These are phyloP conservation scores for Lotmaria passim DNA, from an alignment of 208 protist genomes.

Conservation along the genomic window DNA sequence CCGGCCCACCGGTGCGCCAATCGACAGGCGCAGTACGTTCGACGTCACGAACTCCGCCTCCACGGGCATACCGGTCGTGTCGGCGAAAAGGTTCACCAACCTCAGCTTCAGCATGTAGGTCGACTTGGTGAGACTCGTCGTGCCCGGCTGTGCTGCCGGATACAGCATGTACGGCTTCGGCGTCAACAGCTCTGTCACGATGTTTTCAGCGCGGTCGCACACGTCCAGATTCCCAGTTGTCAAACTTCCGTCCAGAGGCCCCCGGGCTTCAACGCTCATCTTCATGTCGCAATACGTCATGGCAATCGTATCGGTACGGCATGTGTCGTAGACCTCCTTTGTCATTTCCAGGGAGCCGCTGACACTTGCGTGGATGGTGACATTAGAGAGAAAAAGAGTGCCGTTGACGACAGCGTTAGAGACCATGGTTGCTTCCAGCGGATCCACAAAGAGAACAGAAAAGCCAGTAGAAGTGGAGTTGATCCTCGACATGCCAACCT, in stretches of 20 bases:
- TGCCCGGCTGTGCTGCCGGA: not conserved
- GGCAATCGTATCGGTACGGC: constrained; percentile 13
- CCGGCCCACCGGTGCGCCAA: constrained; percentile 1
- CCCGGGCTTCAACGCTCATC: not conserved
- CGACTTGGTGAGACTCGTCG: constrained; percentile 18
- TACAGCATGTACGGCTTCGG: constrained; percentile 6
- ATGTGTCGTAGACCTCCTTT: constrained; percentile 2
- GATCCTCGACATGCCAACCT: constrained; percentile 4
- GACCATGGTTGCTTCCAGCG: not conserved
- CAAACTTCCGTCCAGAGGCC: not conserved
- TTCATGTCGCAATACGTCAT: constrained; percentile 6
- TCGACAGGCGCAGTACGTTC: constrained; percentile 15
- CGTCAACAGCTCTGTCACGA: constrained; percentile 1
- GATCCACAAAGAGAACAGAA: constrained; percentile 4
- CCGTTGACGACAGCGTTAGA: not conserved
- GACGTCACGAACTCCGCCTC: constrained; percentile 10
- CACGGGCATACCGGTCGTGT: constrained; percentile 16
- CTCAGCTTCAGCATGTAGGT: constrained; percentile 22
- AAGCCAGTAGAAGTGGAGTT: constrained; percentile 6
- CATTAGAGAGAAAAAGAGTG: not conserved
- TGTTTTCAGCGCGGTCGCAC: not conserved
- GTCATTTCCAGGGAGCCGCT: constrained; percentile 10
- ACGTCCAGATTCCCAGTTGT: not conserved
- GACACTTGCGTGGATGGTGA: not conserved
- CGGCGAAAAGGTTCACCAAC: constrained; percentile 14